Evolutionary conservation across 2,329 filamentous ascomycete genomes (phyloP).

Genomic region (Phoma sp.): DNA sequence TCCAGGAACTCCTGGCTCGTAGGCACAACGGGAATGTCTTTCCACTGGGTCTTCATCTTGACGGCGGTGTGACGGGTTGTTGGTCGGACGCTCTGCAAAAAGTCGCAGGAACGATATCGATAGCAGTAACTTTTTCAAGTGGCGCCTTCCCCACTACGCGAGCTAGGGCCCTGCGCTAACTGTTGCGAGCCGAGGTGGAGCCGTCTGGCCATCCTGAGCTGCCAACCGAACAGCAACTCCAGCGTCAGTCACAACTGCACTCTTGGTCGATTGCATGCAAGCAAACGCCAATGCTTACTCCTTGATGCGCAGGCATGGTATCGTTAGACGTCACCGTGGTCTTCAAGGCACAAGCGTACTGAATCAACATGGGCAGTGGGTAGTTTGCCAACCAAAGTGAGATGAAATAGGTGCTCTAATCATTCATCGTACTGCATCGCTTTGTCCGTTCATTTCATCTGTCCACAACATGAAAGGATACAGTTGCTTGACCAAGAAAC

Average conservation of each 20-base stretch:
- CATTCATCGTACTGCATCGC: conserved; percentile 3
- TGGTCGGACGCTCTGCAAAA: conserved; percentile 25
- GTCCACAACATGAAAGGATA: neutral
- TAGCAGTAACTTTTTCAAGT: conserved; percentile 15
- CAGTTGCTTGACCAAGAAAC: neutral
- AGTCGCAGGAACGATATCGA: conserved; percentile 23
- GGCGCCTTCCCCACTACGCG: conserved; percentile 8
- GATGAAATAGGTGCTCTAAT: neutral
- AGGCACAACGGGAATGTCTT: conserved; percentile 83
- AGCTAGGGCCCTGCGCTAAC: neutral
- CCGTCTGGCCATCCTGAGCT: neutral
- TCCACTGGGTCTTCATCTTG: conserved; percentile 50
- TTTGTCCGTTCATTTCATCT: conserved; percentile 6
- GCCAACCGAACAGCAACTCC: neutral
- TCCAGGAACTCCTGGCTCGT: conserved; percentile 96
- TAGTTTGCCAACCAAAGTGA: neutral
- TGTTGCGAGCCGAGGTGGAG: neutral
- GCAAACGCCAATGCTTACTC: too few relatives aligned
- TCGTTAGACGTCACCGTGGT: too few relatives aligned
- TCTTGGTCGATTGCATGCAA: neutral
- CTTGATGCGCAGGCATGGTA: too few relatives aligned
- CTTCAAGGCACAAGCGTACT: too few relatives aligned
- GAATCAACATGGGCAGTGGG: neutral
- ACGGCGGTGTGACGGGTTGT: conserved; percentile 25
- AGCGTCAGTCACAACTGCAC: neutral